These are phyloP conservation scores for Candida yuanshanica DNA, from an alignment of 805 yeast genomes.

Conservation along the genomic window DNA sequence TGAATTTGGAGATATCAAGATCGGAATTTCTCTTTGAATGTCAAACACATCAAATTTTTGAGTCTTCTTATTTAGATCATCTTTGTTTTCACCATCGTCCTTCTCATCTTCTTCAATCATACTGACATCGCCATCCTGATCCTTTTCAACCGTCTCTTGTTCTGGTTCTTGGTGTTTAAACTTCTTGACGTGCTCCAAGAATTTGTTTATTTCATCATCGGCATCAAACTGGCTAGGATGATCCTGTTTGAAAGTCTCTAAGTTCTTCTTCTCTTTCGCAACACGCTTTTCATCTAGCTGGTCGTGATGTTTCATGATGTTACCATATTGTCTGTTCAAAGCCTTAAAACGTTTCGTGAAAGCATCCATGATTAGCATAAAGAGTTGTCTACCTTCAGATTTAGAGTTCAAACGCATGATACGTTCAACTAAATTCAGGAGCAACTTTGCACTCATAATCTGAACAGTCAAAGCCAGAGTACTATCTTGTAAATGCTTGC, in stretches of 20 bases:
- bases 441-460: conserved; percentile 90
- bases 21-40: conserved; percentile 48
- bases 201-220: conserved; percentile 30
- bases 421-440: conserved; percentile 83
- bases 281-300: conserved; percentile 41
- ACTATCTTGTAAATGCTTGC: conserved; percentile 74
- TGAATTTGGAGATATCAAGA: conserved; percentile 45
- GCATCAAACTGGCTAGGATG: conserved; percentile 31
- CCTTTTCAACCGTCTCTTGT: neutral
- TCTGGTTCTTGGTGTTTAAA: conserved; percentile 4
- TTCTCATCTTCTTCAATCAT: neutral
- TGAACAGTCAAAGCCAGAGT: conserved; percentile 85
- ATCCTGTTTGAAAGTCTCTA: conserved; percentile 24
- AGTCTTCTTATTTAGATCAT: neutral
- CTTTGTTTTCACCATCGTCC: conserved; percentile 9
- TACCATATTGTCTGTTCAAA: conserved; percentile 65
- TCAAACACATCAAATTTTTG: conserved; percentile 36
- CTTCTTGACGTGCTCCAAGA: conserved; percentile 21
- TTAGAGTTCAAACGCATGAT: conserved; percentile 78
- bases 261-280: conserved; percentile 38
- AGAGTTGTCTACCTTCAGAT: conserved; percentile 67
- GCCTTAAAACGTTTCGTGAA: conserved; percentile 77
- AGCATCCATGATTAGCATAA: conserved; percentile 82
- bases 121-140: neutral
- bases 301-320: conserved; percentile 57